Conservation (phyloP, 1,139 yeast species). For the Citeromyces siamensis region DNA sequence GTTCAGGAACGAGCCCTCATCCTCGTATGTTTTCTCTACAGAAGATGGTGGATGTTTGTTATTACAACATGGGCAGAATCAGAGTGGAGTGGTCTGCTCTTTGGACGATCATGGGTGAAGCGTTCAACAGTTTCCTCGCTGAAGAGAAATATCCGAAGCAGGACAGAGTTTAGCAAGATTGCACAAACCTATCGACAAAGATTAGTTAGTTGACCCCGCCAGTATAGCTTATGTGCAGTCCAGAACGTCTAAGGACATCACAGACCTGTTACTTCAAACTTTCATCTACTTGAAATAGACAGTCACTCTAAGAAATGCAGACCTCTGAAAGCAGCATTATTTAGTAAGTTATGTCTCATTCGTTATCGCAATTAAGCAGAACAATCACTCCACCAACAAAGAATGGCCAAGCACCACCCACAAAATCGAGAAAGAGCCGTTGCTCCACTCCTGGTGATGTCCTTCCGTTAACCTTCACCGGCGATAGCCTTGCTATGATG, state of each 20-base stretch:
- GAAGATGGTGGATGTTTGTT: constrained; percentile 94
- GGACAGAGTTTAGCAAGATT: too few relatives aligned
- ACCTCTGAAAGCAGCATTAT: neutral
- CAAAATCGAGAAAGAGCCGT: constrained; percentile 2
- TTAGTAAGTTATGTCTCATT: constrained; percentile 19
- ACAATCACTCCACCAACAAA: constrained; percentile 21
- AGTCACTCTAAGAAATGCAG: neutral
- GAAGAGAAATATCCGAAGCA: too few relatives aligned
- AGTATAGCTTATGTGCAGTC: too few relatives aligned
- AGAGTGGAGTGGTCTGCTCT: constrained; percentile 94
- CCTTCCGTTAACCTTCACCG: constrained; percentile 31
- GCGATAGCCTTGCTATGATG: constrained; percentile 33
- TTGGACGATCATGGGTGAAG: constrained; percentile 90
- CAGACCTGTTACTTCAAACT: constrained; percentile 1
- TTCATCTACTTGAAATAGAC: neutral
- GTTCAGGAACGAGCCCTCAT: constrained; percentile 67
- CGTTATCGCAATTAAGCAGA: constrained; percentile 29
- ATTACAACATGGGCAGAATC: constrained; percentile 93
- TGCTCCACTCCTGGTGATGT: too few relatives aligned
- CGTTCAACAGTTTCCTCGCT: too few relatives aligned
- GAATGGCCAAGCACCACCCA: constrained; percentile 3
- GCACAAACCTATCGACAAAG: too few relatives aligned
- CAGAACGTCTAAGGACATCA: constrained; percentile 10
- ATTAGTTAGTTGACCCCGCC: too few relatives aligned
- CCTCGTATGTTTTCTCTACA: constrained; percentile 91